Conservation (phyloP, 441 rosid species). For the Gossypium trilobum region DNA sequence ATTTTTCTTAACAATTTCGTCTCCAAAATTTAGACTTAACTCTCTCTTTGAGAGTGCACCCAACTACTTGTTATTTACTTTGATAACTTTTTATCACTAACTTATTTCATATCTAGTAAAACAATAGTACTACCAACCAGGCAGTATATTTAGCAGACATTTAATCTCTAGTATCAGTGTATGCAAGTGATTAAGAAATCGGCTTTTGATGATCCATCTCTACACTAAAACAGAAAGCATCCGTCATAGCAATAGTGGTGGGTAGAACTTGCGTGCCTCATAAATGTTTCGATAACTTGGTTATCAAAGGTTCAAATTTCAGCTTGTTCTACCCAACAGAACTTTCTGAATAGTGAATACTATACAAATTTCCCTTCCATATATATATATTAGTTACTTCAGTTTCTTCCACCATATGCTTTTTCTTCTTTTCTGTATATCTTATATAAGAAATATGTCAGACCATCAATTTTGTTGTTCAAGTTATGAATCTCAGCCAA, state of each 20-base stretch:
- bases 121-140: background rate
- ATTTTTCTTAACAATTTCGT: accelerated
- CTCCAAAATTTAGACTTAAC: no score
- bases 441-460: conserved; percentile 21
- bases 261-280: background rate
- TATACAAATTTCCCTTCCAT: background rate
- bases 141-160: background rate
- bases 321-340: background rate
- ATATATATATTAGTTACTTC: conserved; percentile 19
- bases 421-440: background rate
- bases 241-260: background rate
- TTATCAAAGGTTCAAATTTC: background rate
- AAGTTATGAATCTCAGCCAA: conserved; percentile 29
- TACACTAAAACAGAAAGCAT: background rate
- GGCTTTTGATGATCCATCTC: background rate
- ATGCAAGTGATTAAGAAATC: background rate
- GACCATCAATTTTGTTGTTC: conserved; percentile 18
- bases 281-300: background rate
- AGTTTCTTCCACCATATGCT: conserved; percentile 17
- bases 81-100: no score
- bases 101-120: background rate
- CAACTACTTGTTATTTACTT: no score
- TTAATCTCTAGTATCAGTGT: background rate
- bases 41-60: accelerated
- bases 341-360: background rate